A percentile compares a stretch with the other conserved stretches of the same genome.
Conservation (phyloP, 139 green algal species). For the Chlorella sp. region DNA sequence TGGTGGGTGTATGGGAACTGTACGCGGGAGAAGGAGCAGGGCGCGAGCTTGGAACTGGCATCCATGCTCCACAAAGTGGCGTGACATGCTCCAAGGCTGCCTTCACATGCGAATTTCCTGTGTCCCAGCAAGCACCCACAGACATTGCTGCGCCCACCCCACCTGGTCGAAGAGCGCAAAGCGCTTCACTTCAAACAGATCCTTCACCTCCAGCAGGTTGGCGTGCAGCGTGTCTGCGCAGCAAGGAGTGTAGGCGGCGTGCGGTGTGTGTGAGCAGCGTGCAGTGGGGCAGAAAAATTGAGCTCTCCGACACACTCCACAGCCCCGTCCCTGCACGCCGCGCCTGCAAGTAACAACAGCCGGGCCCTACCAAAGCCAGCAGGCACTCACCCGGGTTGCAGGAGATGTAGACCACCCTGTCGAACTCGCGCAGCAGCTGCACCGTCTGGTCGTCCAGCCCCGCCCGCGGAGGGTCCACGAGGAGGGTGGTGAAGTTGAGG, state of each 20-base stretch:
- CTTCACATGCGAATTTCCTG: background rate
- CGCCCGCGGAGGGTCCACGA: constrained; percentile 87
- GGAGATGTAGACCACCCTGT: constrained; percentile 90
- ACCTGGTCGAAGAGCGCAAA: constrained; percentile 90
- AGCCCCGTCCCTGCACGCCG: too few relatives aligned
- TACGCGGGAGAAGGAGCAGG: background rate
- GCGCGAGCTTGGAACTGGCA: background rate
- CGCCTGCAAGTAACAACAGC: too few relatives aligned
- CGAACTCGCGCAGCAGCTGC: constrained; percentile 75
- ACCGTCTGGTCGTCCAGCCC: constrained; percentile 60
- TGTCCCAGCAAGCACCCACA: background rate
- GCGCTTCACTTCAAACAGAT: constrained; percentile 65
- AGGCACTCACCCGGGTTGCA: constrained; percentile 83
- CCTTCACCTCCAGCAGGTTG: constrained; percentile 36
- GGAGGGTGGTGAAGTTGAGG: constrained; percentile 70
- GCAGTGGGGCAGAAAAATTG: too few relatives aligned
- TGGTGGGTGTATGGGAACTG: constrained; percentile 95
- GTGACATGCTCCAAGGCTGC: background rate
- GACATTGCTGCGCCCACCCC: background rate
- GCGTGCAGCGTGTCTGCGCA: constrained; percentile 40
- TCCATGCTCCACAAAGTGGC: too few relatives aligned
- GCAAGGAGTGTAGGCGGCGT: background rate
- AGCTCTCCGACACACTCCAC: too few relatives aligned
- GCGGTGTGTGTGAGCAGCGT: too few relatives aligned
- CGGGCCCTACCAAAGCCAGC: too few relatives aligned